A percentile compares a stretch with the other conserved stretches of the same genome.
These are phyloP conservation scores for Trichomonascus vanleenenianus DNA, from an alignment of 805 yeast genomes.

Conservation along the genomic window DNA sequence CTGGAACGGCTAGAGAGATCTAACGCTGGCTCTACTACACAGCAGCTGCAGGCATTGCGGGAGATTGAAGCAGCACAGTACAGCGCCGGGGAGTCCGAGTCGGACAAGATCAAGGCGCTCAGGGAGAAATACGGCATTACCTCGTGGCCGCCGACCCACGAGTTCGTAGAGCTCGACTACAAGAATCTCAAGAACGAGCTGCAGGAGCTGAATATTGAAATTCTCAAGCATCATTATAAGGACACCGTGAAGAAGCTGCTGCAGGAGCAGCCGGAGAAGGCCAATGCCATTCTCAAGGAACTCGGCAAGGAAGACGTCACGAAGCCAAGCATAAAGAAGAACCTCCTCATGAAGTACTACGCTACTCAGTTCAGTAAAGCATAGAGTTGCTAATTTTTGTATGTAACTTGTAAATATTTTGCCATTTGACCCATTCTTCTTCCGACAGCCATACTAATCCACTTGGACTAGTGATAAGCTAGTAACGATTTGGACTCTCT, in stretches of 20 bases:
- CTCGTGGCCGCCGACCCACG: slow-evolving; percentile 40
- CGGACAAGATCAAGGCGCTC: slow-evolving; percentile 31
- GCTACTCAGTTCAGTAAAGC: not conserved
- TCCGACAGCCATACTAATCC: too few relatives aligned
- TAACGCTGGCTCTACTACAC: too few relatives aligned
- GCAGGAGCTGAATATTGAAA: slow-evolving; percentile 29
- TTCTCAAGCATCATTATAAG: slow-evolving; percentile 19
- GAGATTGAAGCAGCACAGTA: slow-evolving; percentile 10
- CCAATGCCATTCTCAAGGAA: slow-evolving; percentile 30
- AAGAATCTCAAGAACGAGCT: slow-evolving; percentile 32
- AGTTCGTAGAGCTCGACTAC: slow-evolving; percentile 36
- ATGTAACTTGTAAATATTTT: not conserved
- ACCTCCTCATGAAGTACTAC: slow-evolving; percentile 60
- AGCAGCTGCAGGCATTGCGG: slow-evolving; percentile 19
- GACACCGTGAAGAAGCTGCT: slow-evolving; percentile 24
- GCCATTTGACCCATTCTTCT: too few relatives aligned
- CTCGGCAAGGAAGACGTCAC: slow-evolving; percentile 31
- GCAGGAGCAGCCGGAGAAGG: slow-evolving; percentile 29
- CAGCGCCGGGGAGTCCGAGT: slow-evolving; percentile 5
- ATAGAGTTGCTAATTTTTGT: not conserved
- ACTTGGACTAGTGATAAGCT: too few relatives aligned
- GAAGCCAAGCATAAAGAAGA: slow-evolving; percentile 52
- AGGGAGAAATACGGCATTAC: slow-evolving; percentile 40
- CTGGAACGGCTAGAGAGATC: slow-evolving; percentile 33
- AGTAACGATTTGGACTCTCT: too few relatives aligned